Evolutionary conservation across 306 rosid genomes (phyloP), one percentile per base, ranked within the genome.

Genomic region (Vicia villosa): DNA sequence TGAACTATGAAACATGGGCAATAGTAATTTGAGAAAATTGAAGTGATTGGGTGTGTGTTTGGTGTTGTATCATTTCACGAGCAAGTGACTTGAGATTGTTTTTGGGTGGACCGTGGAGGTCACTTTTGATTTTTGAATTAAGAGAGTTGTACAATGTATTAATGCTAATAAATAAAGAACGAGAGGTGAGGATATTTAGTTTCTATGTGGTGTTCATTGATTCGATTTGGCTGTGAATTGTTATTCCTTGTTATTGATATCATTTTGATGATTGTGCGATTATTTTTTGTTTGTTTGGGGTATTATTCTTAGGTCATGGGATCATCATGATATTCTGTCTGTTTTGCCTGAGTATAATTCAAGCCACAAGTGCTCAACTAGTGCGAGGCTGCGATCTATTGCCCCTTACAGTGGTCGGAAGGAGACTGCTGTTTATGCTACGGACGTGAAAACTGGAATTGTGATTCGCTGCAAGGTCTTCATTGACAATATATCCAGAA

Each of bases 401-500:
- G 89, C 97, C 70, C 86, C 96, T 58, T 93, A 85, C 63, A 82
- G 87, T 49, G 97, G 98, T 70, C 80, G 97, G 69, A 93, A 90
- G 83, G 98, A 93, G 87, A 93, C 98, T 17, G 96, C 98, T 37
- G 88, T 93, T 74, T 93, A 93, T 77, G 98, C 98, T 46, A 74
- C 94, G 1, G 97, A 93, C 69, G 78, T 88, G 32, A 72, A 66
- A 20, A 85, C 94, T 10, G 98, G 97, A 73, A 73, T 42, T 70
- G 88, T 90, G 54, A 82, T 86, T 63, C 96, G 98, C 17, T 88
- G 96, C 83, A 93, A 93, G 91, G 96, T 93, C 66, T 93, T 88
- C 74, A 88, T 93, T 41, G 98, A 93, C 80, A 86, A 82, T 22
- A 77, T 93, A 77, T 85, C 91, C 38, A 84, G 97, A 80, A 86